These are phyloP conservation scores for Lolium rigidum DNA, from an alignment of 176 grass and related monocot species.

Conservation along the genomic window DNA sequence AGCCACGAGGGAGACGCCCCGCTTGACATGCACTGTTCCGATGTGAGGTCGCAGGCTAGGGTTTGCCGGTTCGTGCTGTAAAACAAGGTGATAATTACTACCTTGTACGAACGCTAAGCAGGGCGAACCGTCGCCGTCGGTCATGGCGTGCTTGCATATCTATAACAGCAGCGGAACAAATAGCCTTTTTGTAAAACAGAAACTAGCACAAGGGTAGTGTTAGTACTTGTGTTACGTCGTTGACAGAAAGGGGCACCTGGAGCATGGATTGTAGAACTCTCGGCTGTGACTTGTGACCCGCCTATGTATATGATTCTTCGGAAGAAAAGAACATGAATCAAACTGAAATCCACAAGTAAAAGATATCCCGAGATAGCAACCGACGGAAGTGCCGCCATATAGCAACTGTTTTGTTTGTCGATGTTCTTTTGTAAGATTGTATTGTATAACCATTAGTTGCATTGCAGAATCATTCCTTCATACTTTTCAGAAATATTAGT, in stretches of 20 bases:
- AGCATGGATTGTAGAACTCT: background rate
- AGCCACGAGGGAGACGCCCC: background rate
- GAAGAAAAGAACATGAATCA: too few relatives aligned
- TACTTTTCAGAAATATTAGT: background rate
- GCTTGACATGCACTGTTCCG: background rate
- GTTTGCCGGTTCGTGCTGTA: slow-evolving; percentile 15
- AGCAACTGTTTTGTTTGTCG: background rate
- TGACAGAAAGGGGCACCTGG: background rate
- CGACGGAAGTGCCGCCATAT: too few relatives aligned
- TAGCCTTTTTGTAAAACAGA: background rate
- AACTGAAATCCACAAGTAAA: too few relatives aligned
- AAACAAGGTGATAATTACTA: background rate
- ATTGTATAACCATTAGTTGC: too few relatives aligned
- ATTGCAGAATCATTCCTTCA: too few relatives aligned
- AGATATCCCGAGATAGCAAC: too few relatives aligned
- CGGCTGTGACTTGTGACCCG: background rate
- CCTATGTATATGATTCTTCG: too few relatives aligned
- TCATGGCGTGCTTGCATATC: background rate
- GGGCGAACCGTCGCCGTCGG: background rate
- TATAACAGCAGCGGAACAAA: background rate
- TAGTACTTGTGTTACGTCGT: background rate
- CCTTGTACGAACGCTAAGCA: background rate
- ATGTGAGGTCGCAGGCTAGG: background rate
- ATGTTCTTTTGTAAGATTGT: background rate
- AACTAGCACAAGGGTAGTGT: background rate